Evolutionary conservation across 106 monocot genomes (phyloP).

Genomic region (Gastrodia elata): DNA sequence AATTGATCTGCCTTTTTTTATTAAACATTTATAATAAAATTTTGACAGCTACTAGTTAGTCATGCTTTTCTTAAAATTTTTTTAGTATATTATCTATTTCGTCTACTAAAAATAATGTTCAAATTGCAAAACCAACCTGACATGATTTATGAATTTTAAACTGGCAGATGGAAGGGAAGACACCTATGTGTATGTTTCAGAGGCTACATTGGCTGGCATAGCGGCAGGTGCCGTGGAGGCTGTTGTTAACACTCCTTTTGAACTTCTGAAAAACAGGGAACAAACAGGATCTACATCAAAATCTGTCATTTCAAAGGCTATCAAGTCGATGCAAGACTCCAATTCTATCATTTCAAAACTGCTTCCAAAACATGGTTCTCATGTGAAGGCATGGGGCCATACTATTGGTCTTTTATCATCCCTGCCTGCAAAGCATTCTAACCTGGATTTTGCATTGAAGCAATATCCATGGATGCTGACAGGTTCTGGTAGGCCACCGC

Average conservation of each 20-base stretch:
- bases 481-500: constrained; percentile 80
- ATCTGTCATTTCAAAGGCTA: constrained; percentile 12
- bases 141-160: not conserved
- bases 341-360: constrained; percentile 36
- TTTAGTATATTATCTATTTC: not conserved
- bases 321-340: constrained; percentile 14
- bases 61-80: not conserved
- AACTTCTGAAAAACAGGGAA: constrained; percentile 74
- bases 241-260: constrained; percentile 67
- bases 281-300: constrained; percentile 53
- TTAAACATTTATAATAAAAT: not conserved
- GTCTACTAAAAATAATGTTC: not conserved
- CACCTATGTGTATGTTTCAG: constrained; percentile 73
- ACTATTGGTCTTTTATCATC: constrained; percentile 54
- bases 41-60: not conserved
- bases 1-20: not conserved
- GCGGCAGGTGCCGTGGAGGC: constrained; percentile 68
- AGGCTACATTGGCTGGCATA: constrained; percentile 81
- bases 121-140: not conserved
- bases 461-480: constrained; percentile 90
- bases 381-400: constrained; percentile 41
- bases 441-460: constrained; percentile 49
- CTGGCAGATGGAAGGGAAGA: constrained; percentile 93
- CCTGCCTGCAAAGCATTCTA: constrained; percentile 33
- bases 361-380: constrained; percentile 51